Evolutionary conservation across 805 yeast species (phyloP), one percentile per base, ranked within the genome.

Genomic region (Hanseniaspora clermontiae): DNA sequence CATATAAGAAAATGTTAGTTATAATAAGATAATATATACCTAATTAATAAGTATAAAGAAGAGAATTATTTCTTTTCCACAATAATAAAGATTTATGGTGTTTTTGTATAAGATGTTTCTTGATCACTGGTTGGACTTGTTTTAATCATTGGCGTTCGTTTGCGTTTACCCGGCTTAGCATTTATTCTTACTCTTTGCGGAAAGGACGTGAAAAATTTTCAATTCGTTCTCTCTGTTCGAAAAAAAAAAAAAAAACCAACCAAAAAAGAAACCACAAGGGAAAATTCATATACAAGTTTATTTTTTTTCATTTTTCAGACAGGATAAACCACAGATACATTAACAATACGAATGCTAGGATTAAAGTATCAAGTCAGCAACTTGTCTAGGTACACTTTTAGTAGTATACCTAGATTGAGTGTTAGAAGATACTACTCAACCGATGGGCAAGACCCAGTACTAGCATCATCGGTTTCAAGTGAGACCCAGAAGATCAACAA

Each of bases 401-500:
- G 45, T 10, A 42, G 45, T 24, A 14, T 42, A 24, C 45, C 32
- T 12, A 42, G 45, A 42, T 31, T 42, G 9, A 42, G 14, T 42
- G 45, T 42, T 24, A 11, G 31, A 24, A 42, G 45, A 42, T 24
- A 42, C 31, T 42, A 42, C n/a, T 42, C 45, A 20, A 42, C 45
- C 14, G 45, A 24, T 1, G 45, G 31, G 3, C 32, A 20, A 42
- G 45, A 42, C 10, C 31, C 31, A 9, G 8, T 31, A 9, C 2
- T 42, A 24, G 4, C 45, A 24, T 2, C 45, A 11, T 24, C 45
- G 11, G 31, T 42, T 3, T 17, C 20, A 11, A 17, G 3, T 12
- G 49, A 46, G 24, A 34, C 29, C 5, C 49, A 47, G 38, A 51
- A 45, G 40, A 51, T 51, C 17, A 51, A 51, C 31, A 51, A 51